A percentile compares a stretch with the other conserved stretches of the same genome.
Evolutionary conservation across 176 grass and related monocot genomes (phyloP).

Genomic region (Bothriochloa decipiens): DNA sequence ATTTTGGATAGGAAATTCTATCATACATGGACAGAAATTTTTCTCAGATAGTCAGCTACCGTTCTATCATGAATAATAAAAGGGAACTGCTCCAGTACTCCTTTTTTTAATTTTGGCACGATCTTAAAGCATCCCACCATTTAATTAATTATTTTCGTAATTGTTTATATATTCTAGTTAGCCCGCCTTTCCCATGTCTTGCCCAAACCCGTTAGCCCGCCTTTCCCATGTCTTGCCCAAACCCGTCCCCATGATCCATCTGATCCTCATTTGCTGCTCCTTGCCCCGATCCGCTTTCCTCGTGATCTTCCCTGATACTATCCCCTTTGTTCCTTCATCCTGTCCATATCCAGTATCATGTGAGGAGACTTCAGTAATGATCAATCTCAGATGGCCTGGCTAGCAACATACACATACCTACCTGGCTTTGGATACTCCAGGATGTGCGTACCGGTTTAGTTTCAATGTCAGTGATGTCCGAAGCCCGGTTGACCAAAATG

Average conservation of each 20-base stretch:
- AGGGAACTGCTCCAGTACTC: no score
- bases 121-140: neutral
- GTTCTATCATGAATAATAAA: neutral
- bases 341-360: no score
- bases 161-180: neutral
- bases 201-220: neutral
- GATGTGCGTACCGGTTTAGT: no score
- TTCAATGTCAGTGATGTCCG: no score
- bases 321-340: no score
- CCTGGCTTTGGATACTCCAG: no score
- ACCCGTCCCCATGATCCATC: neutral
- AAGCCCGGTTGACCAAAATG: no score
- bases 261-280: neutral
- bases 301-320: no score
- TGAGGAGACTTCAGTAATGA: neutral
- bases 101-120: no score
- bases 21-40: neutral
- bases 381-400: neutral
- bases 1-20: neutral
- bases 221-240: neutral
- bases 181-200: neutral
- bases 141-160: neutral
- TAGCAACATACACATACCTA: neutral
- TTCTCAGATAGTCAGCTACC: neutral
- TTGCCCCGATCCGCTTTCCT: neutral